Evolutionary conservation across 257 asterid species (phyloP).

Genomic region (Penstemon eatonii): DNA sequence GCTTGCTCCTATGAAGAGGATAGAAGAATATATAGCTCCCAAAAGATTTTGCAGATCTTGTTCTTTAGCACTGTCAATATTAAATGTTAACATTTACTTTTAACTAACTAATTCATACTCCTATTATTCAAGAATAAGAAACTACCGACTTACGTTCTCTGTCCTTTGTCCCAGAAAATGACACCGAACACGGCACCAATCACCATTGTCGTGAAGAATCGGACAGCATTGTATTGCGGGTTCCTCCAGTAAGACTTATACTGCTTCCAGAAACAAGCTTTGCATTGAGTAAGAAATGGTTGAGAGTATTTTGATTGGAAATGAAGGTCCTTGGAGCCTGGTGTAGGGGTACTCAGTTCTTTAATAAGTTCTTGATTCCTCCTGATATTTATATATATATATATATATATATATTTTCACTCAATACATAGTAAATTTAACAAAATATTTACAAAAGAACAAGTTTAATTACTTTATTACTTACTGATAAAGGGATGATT

Average conservation of each 20-base stretch:
- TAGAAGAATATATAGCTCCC: conserved; percentile 43
- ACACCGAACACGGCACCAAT: conserved; percentile 47
- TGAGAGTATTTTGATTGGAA: conserved; percentile 48
- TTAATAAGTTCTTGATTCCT: conserved; percentile 43
- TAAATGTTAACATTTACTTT: not conserved
- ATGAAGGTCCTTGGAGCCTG: conserved; percentile 44
- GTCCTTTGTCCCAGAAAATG: conserved; percentile 51
- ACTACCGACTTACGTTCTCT: conserved; percentile 28
- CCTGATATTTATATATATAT: conserved; percentile 28
- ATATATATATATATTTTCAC: not conserved
- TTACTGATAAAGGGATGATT: conserved; percentile 47
- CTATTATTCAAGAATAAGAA: not conserved
- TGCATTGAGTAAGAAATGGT: conserved; percentile 43
- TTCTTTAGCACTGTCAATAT: conserved; percentile 29
- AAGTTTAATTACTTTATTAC: conserved; percentile 13
- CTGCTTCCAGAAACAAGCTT: conserved; percentile 65
- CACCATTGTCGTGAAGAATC: conserved; percentile 40
- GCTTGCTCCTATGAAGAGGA: conserved; percentile 38
- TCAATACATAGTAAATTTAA: not conserved
- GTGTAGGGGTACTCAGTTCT: conserved; percentile 50
- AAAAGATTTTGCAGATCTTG: conserved; percentile 44
- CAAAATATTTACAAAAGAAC: not conserved
- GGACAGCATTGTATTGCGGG: conserved; percentile 43
- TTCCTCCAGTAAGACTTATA: conserved; percentile 56
- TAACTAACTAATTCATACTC: too few species aligned